phyloP scores from a whole-genome alignment of 1,139 yeast species.

The Scheffersomyces segobiensis region DNA sequence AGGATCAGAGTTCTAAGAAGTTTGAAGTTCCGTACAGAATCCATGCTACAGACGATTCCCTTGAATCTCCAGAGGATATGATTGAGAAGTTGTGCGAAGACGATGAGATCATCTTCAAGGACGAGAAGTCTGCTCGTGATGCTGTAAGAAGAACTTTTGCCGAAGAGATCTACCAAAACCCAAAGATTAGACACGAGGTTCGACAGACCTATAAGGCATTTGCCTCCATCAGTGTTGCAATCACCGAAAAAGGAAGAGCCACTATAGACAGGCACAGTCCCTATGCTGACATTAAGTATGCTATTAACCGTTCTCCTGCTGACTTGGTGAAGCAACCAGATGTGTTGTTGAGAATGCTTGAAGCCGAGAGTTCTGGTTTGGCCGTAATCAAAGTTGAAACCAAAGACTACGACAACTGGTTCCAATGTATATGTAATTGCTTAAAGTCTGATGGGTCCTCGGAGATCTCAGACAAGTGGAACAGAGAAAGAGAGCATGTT shows the following conservation, averaged over 20 bases:
- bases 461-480: constrained; percentile 82
- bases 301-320: constrained; percentile 73
- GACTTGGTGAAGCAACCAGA: constrained; percentile 79
- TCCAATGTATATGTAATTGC: constrained; percentile 52
- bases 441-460: constrained; percentile 83
- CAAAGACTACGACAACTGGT: constrained; percentile 44
- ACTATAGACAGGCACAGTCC: constrained; percentile 81
- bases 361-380: constrained; percentile 75
- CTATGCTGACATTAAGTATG: constrained; percentile 89
- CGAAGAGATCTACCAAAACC: constrained; percentile 79
- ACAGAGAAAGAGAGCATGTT: constrained; percentile 67
- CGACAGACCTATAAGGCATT: constrained; percentile 67
- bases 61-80: constrained; percentile 62
- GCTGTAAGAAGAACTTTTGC: constrained; percentile 77
- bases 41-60: constrained; percentile 74
- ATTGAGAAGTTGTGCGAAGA: constrained; percentile 57
- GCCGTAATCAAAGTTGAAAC: constrained; percentile 49
- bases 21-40: constrained; percentile 58
- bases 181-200: constrained; percentile 74
- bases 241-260: constrained; percentile 85
- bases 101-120: constrained; percentile 57
- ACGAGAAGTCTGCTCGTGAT: constrained; percentile 63
- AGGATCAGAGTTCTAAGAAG: constrained; percentile 52
- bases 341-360: constrained; percentile 81
- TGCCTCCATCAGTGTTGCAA: constrained; percentile 69